Evolutionary conservation across 768 basidiomycete species (phyloP).

Genomic region (Dacryopinax primogenitus): DNA sequence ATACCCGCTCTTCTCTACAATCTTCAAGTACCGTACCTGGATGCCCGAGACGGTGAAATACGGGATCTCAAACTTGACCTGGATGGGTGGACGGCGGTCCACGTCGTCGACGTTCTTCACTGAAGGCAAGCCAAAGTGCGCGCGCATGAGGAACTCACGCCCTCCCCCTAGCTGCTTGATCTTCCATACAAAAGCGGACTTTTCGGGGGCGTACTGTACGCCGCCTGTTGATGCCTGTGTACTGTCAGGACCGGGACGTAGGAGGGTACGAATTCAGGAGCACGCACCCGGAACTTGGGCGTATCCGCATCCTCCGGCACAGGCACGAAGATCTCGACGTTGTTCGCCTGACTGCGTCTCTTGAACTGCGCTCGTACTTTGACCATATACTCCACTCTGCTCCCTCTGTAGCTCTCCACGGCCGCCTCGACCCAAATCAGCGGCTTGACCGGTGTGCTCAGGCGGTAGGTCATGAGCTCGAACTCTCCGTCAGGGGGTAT

Average conservation of each 20-base stretch:
- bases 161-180: conserved; percentile 96
- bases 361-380: conserved; percentile 87
- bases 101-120: conserved; percentile 75
- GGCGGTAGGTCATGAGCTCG: conserved; percentile 95
- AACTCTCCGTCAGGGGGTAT: conserved; percentile 99
- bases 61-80: conserved; percentile 95
- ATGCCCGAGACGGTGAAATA: conserved; percentile 98
- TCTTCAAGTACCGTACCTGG: conserved; percentile 94
- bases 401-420: conserved; percentile 89
- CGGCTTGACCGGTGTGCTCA: conserved; percentile 80
- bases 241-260: neutral
- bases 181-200: conserved; percentile 98
- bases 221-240: conserved; percentile 80
- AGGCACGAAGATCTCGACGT: conserved; percentile 97
- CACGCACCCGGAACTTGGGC: conserved; percentile 82
- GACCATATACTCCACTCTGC: conserved; percentile 31
- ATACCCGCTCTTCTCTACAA: conserved; percentile 97
- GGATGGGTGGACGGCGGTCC: conserved; percentile 87
- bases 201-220: conserved; percentile 95
- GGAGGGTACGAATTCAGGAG: conserved; percentile 5
- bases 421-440: conserved; percentile 95
- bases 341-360: conserved; percentile 88
- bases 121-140: conserved; percentile 91
- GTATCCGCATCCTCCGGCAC: conserved; percentile 98
- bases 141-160: conserved; percentile 93